Evolutionary conservation across 139 green algal species (phyloP).

Genomic region (Chlamydomonas schloesseri): DNA sequence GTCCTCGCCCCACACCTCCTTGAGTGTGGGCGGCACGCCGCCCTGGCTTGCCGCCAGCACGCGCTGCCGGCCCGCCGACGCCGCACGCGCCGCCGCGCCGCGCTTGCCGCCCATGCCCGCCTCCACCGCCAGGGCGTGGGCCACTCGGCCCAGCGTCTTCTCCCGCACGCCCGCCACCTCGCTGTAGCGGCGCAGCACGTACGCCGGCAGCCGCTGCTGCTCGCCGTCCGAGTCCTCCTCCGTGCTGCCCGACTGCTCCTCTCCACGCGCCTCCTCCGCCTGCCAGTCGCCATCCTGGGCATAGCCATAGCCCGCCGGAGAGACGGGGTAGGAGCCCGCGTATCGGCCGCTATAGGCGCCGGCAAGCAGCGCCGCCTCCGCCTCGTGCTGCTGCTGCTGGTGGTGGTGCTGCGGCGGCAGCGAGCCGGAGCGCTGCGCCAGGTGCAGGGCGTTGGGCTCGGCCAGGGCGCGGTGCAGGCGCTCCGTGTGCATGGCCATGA

Average conservation of each 20-base stretch:
- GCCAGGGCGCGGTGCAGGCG: not conserved
- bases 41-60: not conserved
- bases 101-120: not conserved
- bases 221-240: not conserved
- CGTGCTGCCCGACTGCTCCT: not conserved
- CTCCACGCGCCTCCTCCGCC: not conserved
- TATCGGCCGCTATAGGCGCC: not conserved
- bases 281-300: too few relatives aligned
- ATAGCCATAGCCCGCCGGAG: not conserved
- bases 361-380: not conserved
- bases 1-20: not conserved
- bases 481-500: not conserved
- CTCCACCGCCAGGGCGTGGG: not conserved
- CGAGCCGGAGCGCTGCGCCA: not conserved
- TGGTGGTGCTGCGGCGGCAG: not conserved
- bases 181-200: constrained; percentile 1
- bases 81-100: not conserved
- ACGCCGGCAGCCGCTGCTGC: not conserved
- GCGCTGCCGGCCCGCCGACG: not conserved
- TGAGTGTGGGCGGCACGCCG: not conserved
- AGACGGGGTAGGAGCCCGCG: not conserved
- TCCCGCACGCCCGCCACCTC: not conserved
- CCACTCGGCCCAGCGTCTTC: not conserved
- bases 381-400: not conserved
- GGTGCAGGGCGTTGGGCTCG: not conserved